Evolutionary conservation across 441 rosid species (phyloP).

Genomic region (Erysimum pusillum): DNA sequence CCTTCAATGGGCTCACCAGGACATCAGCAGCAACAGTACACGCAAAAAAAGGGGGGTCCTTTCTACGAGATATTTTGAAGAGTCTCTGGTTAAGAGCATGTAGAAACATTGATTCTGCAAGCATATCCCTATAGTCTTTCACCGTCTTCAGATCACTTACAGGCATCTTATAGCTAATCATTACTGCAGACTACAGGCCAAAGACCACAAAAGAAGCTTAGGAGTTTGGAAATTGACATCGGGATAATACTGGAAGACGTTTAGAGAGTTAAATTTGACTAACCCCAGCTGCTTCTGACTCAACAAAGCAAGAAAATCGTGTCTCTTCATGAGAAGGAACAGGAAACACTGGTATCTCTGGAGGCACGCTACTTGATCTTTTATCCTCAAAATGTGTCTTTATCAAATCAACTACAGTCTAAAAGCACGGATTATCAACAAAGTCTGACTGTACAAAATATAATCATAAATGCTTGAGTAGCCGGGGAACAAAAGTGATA

Average conservation of each 20-base stretch:
- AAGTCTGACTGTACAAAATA: not conserved
- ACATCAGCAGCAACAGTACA: conserved; percentile 92
- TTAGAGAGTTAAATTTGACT: conserved; percentile 45
- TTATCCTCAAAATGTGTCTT: conserved; percentile 78
- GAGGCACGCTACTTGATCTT: conserved; percentile 57
- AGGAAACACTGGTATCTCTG: conserved; percentile 63
- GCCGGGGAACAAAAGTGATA: conserved; percentile 17
- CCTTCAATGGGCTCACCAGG: conserved; percentile 81
- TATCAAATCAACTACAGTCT: conserved; percentile 89
- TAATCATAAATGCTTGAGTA: conserved; percentile 14
- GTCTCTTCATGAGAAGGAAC: conserved; percentile 89
- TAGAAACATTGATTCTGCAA: conserved; percentile 88
- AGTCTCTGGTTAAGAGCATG: conserved; percentile 94
- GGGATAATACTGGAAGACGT: conserved; percentile 2
- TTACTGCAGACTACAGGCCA: conserved; percentile 81
- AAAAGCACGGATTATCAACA: conserved; percentile 41
- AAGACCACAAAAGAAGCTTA: conserved; percentile 35
- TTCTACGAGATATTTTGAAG: conserved; percentile 85
- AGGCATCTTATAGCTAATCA: conserved; percentile 93
- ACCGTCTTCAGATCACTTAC: conserved; percentile 81
- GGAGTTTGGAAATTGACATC: conserved; percentile 24
- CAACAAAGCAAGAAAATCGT: conserved; percentile 82
- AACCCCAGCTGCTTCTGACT: conserved; percentile 96
- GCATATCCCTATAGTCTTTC: conserved; percentile 83
- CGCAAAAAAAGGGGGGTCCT: conserved; percentile 88